Evolutionary conservation across 768 basidiomycete genomes (phyloP).

Genomic region (Tulasnella sp.): DNA sequence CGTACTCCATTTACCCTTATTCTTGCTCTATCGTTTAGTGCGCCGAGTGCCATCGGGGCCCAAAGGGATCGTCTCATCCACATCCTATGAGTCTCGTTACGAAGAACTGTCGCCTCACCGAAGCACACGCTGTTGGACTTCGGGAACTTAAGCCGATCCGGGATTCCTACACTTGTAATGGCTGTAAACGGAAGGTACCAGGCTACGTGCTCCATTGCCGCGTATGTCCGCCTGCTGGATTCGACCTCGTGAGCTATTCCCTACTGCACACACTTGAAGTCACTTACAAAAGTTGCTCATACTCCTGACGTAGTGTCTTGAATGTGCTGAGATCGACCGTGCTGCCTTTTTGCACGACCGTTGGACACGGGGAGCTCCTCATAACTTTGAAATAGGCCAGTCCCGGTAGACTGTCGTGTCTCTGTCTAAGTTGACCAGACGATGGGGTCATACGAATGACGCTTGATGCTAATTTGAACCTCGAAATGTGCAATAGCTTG

Average conservation of each 20-base stretch:
- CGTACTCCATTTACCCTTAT: not conserved
- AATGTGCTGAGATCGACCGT: not conserved
- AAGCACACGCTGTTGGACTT: not conserved
- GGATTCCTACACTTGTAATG: not conserved
- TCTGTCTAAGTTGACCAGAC: not conserved
- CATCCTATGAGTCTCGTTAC: not conserved
- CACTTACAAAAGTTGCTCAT: not conserved
- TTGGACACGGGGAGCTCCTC: not conserved
- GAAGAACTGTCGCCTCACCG: not conserved
- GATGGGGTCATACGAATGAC: no score
- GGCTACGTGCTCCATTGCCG: not conserved
- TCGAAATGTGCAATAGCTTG: no score
- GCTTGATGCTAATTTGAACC: no score
- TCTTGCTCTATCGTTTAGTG: not conserved
- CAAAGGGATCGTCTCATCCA: not conserved
- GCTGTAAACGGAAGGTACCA: not conserved
- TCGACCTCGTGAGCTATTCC: not conserved
- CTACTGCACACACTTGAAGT: not conserved
- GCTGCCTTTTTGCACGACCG: not conserved
- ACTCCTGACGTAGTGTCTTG: not conserved
- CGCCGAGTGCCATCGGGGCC: not conserved
- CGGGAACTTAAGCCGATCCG: no score
- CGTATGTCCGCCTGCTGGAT: not conserved
- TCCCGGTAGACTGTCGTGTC: not conserved
- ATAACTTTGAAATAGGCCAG: not conserved